Conservation (phyloP, 2,329 filamentous ascomycete genomes). For the Fusarium odoratissimum region DNA sequence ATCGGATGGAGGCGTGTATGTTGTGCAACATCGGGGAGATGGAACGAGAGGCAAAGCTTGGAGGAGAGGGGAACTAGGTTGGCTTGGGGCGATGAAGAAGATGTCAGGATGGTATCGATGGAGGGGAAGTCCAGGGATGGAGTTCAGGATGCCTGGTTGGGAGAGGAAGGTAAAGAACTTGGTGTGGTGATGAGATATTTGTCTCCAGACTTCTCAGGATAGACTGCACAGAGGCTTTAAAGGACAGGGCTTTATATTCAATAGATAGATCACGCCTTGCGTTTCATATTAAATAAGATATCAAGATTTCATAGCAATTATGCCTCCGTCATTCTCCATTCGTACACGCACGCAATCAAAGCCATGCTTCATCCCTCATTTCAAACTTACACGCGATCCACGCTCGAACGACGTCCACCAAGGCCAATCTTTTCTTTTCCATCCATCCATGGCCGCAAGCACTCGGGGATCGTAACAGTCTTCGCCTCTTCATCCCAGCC, state of each 20-base stretch:
- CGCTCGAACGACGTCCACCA: slow-evolving; percentile 45
- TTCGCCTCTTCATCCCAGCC: slow-evolving; percentile 80
- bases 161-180: slow-evolving; percentile 34
- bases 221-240: neutral
- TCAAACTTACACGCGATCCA: slow-evolving; percentile 44
- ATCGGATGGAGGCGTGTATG: slow-evolving; percentile 39
- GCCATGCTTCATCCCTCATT: neutral
- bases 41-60: slow-evolving; percentile 52
- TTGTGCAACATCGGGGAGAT: slow-evolving; percentile 47
- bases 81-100: slow-evolving; percentile 58
- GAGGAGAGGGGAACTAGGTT: slow-evolving; percentile 58
- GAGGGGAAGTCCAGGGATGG: slow-evolving; percentile 43
- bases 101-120: slow-evolving; percentile 52
- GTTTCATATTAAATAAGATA: slow-evolving; percentile 31
- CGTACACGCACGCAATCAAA: slow-evolving; percentile 26
- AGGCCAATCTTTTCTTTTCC: slow-evolving; percentile 73
- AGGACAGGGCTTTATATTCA: neutral
- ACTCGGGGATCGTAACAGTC: slow-evolving; percentile 80
- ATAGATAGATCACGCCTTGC: slow-evolving; percentile 13
- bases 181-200: slow-evolving; percentile 13
- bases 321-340: slow-evolving; percentile 17
- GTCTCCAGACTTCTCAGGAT: neutral
- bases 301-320: slow-evolving; percentile 17
- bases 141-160: slow-evolving; percentile 44
- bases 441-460: slow-evolving; percentile 86